Evolutionary conservation across 1,284 basidiomycete genomes (phyloP), one percentile per base, ranked within the genome.

Genomic region (Inonotus obliquus): DNA sequence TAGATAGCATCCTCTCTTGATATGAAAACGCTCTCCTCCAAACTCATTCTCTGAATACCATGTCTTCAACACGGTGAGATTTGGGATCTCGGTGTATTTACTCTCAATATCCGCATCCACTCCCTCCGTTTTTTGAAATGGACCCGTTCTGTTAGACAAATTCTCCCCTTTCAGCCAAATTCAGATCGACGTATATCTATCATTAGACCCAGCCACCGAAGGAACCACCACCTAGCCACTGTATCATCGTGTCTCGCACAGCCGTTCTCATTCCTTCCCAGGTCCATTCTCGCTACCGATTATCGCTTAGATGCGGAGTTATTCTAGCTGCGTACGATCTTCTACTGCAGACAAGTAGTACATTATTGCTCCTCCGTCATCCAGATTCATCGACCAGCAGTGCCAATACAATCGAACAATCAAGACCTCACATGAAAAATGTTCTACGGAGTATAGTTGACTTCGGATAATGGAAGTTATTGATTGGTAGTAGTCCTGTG

Each of bases 81-180:
- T 17, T 21, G 10, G 1, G 25, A 54, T 39, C 35, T 4, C 7
- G 23, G 37, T 23, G 35, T 54, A 39, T 54, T 54, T 44, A 39
- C 53, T 44, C 39, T 54, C 39, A 54, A 39, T 54, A 41, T 21
- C 51, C 51, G 51, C 51, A 25, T 35, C 51, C 51, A 9, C 39
- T 38, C 23, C 53, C 39, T 11, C 10, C 25, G 27, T 17, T 23
- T 54, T 54, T 54, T 54, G 37, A 54, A 54, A 54, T 54, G 53
- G 4, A 29, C 39, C 35, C 53, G 53, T 32, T 14, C 37, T 39
- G 9, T 11, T 19, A 39, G 39, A 38, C 53, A 44, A 54, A 35
- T 27, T 38, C 53, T 38, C 38, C 23, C 19, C 37, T 39, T 54
- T 39, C 32, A 54, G 11, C 19, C 35, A 54, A 54, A 44, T 41